Conservation (phyloP, 129 eudicot species). For the sunflower (Helianthus annuus) region DNA sequence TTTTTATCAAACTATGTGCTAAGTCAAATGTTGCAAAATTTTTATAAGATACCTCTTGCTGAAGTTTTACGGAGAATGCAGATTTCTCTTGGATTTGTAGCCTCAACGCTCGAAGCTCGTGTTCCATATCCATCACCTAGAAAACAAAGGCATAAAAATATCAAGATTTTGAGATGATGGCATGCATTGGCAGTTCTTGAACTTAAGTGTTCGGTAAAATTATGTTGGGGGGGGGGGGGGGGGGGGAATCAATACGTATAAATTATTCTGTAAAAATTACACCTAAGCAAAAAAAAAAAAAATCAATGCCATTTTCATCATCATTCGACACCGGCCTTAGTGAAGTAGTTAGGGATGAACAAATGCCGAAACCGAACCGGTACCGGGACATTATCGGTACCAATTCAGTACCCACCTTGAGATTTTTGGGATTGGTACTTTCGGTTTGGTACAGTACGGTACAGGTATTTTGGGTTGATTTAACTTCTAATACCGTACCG, state of each 20-base stretch:
- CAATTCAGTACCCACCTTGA: too few species aligned
- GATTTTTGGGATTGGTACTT: too few species aligned
- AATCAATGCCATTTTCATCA: not conserved
- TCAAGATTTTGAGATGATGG: slow-evolving; percentile 14
- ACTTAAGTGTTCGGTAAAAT: too few species aligned
- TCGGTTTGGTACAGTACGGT: too few species aligned
- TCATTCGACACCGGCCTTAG: not conserved
- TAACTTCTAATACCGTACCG: too few species aligned
- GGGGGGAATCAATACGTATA: too few species aligned
- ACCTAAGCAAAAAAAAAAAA: not conserved
- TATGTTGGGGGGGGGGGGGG: too few species aligned
- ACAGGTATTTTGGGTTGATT: too few species aligned
- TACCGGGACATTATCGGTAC: too few species aligned
- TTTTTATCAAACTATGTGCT: slow-evolving; percentile 13
- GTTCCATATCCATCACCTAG: slow-evolving; percentile 96
- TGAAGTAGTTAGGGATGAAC: not conserved
- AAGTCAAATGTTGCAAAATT: slow-evolving; percentile 9
- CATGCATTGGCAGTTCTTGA: not conserved
- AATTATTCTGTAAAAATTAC: too few species aligned
- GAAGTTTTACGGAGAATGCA: slow-evolving; percentile 76
- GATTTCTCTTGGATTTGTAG: slow-evolving; percentile 80
- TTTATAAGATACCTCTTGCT: slow-evolving; percentile 67
- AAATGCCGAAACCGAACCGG: too few species aligned
- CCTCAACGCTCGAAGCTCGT: slow-evolving; percentile 89
- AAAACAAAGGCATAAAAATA: slow-evolving; percentile 17